Base-by-base conservation (phyloP, 2,329 filamentous ascomycete genomes). In the Graphium sp. region DNA sequence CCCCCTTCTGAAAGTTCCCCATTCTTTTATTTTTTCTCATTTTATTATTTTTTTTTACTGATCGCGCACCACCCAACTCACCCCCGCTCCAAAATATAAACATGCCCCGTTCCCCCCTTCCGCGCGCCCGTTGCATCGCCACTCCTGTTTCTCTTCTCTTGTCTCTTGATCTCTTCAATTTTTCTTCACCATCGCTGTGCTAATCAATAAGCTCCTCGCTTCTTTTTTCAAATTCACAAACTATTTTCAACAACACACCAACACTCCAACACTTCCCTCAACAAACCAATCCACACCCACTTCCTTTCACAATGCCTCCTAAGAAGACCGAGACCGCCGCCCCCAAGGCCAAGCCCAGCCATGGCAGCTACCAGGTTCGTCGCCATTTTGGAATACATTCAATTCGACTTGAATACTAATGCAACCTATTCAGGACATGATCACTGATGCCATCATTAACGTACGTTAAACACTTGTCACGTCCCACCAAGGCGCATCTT, bases 51-150 rank as follows among this genome's bases (percentile, higher is more conserved):
- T 26, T 29, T 42, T 40, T 49, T 62, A 66, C 60, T 66, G 62
- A 66, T 67, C 66, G 62, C 55, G 58, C 53, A 48, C 45, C 45
- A 49, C 55, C 51, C 53, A 56, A 49, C 53, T 53, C 55, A 57
- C 56, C 61, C 62, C 60, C 55, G 53, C 56, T 59, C 44, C 46
- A 47, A 44, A 58, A 70, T 71, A 71, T 69, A 70, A 71, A 66
- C 59, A 63, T 52, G 49, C 51, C 56, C 57, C 48, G 33, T 48
- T 48, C n/a, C n/a, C 56, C 56, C 55, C 21, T 29, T 52, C 58
- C 54, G 46, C 62, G 60, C 61, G 58, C 59, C 58, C 62, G 55
- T 22, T 26, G 30, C 55, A 49, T 47, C 47, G 50, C 50, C 47
- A 35, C 47, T 39, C 33, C 32, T 31, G 33, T 34, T 37, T 35